These are phyloP conservation scores for Colletotrichum tofieldiae DNA, from an alignment of 2,329 filamentous ascomycete genomes.

Conservation along the genomic window DNA sequence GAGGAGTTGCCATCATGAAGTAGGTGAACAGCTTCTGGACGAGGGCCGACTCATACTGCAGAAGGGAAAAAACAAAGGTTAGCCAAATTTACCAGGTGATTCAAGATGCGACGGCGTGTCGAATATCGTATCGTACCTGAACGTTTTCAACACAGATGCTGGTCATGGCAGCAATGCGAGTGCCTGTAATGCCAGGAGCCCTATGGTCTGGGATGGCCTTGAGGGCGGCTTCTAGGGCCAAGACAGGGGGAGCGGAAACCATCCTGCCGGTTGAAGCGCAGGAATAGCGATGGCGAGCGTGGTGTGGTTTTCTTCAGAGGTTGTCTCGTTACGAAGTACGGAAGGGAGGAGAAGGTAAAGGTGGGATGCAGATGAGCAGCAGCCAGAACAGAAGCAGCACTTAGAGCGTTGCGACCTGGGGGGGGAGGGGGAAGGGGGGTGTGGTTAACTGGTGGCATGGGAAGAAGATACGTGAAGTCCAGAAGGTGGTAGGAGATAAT, in stretches of 20 bases:
- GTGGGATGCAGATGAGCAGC: conserved; percentile 21
- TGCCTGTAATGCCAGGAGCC: conserved; percentile 93
- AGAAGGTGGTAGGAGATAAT: conserved; percentile 23
- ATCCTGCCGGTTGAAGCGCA: conserved; percentile 60
- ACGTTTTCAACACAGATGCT: conserved; percentile 90
- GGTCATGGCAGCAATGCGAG: conserved; percentile 90
- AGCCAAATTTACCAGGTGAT: conserved; percentile 44
- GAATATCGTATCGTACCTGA: conserved; percentile 79
- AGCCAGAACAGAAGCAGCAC: conserved; percentile 11
- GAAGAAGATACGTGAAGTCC: conserved; percentile 29
- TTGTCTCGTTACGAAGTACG: conserved; percentile 24
- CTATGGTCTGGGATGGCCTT: conserved; percentile 94
- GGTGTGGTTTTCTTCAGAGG: conserved; percentile 5
- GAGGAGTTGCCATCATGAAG: conserved; percentile 93
- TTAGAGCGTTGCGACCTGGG: conserved; percentile 13
- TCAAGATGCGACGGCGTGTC: conserved; percentile 18
- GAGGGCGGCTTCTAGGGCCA: conserved; percentile 90
- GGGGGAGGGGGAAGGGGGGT: conserved; percentile 1
- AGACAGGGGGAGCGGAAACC: conserved; percentile 80
- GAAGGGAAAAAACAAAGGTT: conserved; percentile 45
- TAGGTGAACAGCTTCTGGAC: conserved; percentile 98
- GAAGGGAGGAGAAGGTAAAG: conserved; percentile 17
- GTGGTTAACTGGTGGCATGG: conserved; percentile 29
- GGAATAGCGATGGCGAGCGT: conserved; percentile 19
- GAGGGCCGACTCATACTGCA: conserved; percentile 91